Evolutionary conservation across 306 rosid species (phyloP).

Genomic region (Vicia villosa): DNA sequence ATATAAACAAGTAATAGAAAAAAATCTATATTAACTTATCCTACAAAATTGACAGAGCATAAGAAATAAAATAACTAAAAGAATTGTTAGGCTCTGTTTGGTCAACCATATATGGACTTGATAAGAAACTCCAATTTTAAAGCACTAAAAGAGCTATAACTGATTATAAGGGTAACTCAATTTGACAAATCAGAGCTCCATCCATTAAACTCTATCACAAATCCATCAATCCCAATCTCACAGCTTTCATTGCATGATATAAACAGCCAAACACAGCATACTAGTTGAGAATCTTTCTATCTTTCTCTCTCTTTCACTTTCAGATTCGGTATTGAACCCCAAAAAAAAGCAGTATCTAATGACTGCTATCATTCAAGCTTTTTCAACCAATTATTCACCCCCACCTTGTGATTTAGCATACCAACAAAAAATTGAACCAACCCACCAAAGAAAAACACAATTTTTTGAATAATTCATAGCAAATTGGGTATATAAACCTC

Average conservation of each 20-base stretch:
- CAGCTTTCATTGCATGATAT: constrained; percentile 28
- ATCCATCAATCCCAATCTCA: constrained; percentile 26
- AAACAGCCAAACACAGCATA: constrained; percentile 39
- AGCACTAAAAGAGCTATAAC: constrained; percentile 23
- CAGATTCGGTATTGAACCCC: constrained; percentile 11
- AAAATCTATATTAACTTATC: constrained; percentile 22
- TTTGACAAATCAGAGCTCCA: constrained; percentile 28
- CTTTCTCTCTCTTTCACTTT: constrained; percentile 9
- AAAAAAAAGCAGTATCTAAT: constrained; percentile 33
- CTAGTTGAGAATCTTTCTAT: constrained; percentile 29
- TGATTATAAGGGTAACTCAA: constrained; percentile 28
- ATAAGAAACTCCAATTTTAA: constrained; percentile 31
- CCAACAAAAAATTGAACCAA: constrained; percentile 19
- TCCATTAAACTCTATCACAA: not conserved
- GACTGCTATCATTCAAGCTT: constrained; percentile 5
- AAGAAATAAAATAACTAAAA: constrained; percentile 3
- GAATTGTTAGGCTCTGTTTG: constrained; percentile 31
- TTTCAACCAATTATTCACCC: constrained; percentile 17
- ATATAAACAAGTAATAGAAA: constrained; percentile 24
- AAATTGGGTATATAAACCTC: not conserved
- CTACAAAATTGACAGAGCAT: constrained; percentile 7
- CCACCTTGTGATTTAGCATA: constrained; percentile 32
- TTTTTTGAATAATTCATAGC: not conserved
- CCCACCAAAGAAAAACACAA: constrained; percentile 9
- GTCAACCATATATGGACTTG: constrained; percentile 38